Evolutionary conservation across 345 rosid genomes (phyloP), one percentile per base, ranked within the genome.

Genomic region (Cardamine chenopodiifolia): DNA sequence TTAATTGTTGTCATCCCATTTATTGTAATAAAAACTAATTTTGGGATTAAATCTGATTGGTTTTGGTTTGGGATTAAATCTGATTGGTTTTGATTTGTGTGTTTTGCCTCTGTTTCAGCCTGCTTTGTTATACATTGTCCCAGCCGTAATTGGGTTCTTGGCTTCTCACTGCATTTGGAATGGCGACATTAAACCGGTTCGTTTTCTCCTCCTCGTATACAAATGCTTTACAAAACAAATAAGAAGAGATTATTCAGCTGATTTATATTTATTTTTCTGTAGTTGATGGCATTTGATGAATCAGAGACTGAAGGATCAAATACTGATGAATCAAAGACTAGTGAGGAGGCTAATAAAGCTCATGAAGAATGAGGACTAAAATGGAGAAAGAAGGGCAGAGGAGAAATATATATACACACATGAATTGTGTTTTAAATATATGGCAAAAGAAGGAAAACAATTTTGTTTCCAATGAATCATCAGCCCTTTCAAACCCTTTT

Each of bases 231-330:
- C 9, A 6, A n/a, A 44, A 44, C 48, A 15, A 5, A 6, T 15
- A 15, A 44, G 48, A 44, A 14, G 18, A 5, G 57, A 45, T 45
- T 31, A 20, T 10, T 14, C 25, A 18, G 44, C 39, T 45, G 50
- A 17, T 45, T 49, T 56, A 18, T 62, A 7, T 32, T 1, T 48
- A 0, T 40, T n/a, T 3, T 2, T 52, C 8, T 84, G 85, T 89
- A 93, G 98, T 79, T 93, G 79, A 48, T 93, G 97, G 98, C 87
- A 68, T 93, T 93, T 77, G 97, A 93, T 48, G 98, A 93, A 76
- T 85, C 92, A 0, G 87, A 86, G 82, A 76, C 74, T 0, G 87
- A 81, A 18, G 98, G 86, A 80, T 80, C 91, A 0, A 88, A 85
- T 82, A 76, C 62, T 73, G 97, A 90, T 29, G 97, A 89, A 80